These are phyloP conservation scores for Buxus sempervirens DNA, from an alignment of 164 flowering plant genomes.

Conservation along the genomic window DNA sequence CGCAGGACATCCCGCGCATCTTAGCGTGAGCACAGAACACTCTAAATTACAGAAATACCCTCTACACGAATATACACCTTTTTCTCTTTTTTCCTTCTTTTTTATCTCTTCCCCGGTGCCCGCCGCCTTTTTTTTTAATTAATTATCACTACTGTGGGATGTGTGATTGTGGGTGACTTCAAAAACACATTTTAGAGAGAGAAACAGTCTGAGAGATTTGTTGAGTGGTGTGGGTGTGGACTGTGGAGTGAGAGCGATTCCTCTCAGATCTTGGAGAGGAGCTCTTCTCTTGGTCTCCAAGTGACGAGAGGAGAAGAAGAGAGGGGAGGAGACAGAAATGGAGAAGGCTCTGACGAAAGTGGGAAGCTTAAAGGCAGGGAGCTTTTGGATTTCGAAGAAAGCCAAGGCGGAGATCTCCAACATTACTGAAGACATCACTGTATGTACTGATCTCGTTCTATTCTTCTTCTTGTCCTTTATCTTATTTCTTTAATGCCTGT, in stretches of 20 bases:
- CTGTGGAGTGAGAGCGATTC: background rate
- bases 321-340: constrained; percentile 37
- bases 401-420: constrained; percentile 76
- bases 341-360: constrained; percentile 72
- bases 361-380: constrained; percentile 61
- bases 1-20: no score
- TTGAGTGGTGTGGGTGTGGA: no score
- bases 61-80: background rate
- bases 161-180: no score
- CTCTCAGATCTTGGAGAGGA: no score
- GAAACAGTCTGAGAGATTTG: background rate
- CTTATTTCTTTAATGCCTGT: background rate
- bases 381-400: constrained; percentile 74
- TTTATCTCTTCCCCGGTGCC: no score
- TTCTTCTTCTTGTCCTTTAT: background rate
- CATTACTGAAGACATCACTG: constrained; percentile 71
- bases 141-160: background rate
- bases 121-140: constrained; percentile 8
- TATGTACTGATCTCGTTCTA: constrained; percentile 10
- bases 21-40: no score
- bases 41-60: background rate
- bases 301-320: background rate
- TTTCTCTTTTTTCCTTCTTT: background rate
- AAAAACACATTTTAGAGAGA: no score
- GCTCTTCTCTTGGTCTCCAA: background rate